These are phyloP conservation scores for Trichosporon inkin DNA, from an alignment of 1,284 basidiomycete species.

Conservation along the genomic window DNA sequence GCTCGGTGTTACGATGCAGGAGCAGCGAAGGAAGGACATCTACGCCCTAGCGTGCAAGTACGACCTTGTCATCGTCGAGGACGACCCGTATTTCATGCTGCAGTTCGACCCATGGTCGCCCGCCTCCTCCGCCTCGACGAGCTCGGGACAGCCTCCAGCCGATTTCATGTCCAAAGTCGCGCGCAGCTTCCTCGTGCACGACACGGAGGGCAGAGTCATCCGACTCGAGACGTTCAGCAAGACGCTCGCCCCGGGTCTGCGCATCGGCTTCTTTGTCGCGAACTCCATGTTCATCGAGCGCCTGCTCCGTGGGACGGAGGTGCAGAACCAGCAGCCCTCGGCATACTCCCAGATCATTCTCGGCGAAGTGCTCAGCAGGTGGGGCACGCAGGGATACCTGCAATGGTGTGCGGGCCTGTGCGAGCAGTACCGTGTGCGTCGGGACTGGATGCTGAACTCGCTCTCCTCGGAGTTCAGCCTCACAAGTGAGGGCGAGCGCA, in stretches of 20 bases:
- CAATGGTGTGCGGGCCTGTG: conserved; percentile 62
- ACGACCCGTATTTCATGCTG: conserved; percentile 74
- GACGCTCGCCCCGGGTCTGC: conserved; percentile 66
- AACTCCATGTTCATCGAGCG: conserved; percentile 56
- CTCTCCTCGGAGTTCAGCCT: conserved; percentile 21
- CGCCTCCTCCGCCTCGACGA: background rate
- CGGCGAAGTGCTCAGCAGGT: conserved; percentile 59
- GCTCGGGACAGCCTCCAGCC: conserved; percentile 5
- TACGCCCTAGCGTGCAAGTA: conserved; percentile 73
- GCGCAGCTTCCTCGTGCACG: conserved; percentile 62
- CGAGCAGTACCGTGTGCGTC: conserved; percentile 39
- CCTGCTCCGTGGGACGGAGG: conserved; percentile 64
- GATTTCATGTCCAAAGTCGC: conserved; percentile 49
- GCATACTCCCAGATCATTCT: conserved; percentile 61
- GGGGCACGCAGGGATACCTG: conserved; percentile 63
- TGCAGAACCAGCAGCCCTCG: conserved; percentile 62
- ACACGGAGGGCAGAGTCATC: conserved; percentile 37
- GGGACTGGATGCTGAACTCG: conserved; percentile 37
- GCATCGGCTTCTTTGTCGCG: conserved; percentile 67
- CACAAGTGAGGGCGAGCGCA: background rate
- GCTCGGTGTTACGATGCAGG: conserved; percentile 66
- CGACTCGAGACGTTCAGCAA: conserved; percentile 37
- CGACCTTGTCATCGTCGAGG: conserved; percentile 66
- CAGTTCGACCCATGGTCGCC: conserved; percentile 22
- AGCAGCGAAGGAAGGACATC: conserved; percentile 64